Evolutionary conservation across 805 yeast species (phyloP).

Genomic region (Tetrapisispora namnaoensis): DNA sequence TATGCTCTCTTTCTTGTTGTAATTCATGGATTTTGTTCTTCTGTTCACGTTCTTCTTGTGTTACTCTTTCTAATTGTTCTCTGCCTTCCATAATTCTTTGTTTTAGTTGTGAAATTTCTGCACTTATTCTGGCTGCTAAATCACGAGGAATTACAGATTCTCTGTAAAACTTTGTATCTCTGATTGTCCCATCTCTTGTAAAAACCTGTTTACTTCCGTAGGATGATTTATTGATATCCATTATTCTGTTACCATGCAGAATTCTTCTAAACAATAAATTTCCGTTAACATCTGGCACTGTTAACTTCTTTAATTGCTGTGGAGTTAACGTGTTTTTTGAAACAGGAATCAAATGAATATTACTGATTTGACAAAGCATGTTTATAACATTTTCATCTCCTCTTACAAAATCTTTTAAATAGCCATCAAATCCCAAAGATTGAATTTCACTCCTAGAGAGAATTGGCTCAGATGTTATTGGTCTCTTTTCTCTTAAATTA

Average conservation of each 20-base stretch:
- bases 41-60: conserved; percentile 8
- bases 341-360: conserved; percentile 54
- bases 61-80: conserved; percentile 7
- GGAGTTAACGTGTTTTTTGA: conserved; percentile 37
- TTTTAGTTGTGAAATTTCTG: conserved; percentile 9
- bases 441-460: conserved; percentile 31
- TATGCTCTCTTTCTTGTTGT: background rate
- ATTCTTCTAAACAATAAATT: conserved; percentile 43
- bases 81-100: conserved; percentile 7
- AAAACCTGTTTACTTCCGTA: conserved; percentile 54
- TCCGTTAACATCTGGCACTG: conserved; percentile 32
- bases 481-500: conserved; percentile 44
- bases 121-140: conserved; percentile 9
- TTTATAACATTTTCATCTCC: conserved; percentile 67
- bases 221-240: conserved; percentile 43
- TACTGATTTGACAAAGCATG: conserved; percentile 53
- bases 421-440: conserved; percentile 69
- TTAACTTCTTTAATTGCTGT: conserved; percentile 32
- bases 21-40: conserved; percentile 6
- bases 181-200: conserved; percentile 20
- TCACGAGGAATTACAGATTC: conserved; percentile 21
- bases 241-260: conserved; percentile 48
- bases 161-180: conserved; percentile 17
- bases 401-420: conserved; percentile 52
- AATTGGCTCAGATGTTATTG: conserved; percentile 13